Conservation (phyloP, 2,329 filamentous ascomycete genomes). For the Tolypocladium guangdongense region DNA sequence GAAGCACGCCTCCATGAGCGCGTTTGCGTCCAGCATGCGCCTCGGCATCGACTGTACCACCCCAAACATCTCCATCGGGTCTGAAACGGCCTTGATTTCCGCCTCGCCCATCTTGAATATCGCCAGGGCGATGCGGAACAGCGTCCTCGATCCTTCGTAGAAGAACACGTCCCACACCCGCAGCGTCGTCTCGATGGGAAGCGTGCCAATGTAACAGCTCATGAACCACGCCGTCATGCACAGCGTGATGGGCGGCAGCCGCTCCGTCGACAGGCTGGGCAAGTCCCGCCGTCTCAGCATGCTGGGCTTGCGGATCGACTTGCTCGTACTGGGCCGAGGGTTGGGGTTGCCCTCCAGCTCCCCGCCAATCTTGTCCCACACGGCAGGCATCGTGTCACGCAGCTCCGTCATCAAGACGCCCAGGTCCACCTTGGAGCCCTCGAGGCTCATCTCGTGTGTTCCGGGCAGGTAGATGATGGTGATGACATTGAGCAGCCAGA, state of each 20-base stretch:
- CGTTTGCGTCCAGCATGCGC: slow-evolving; percentile 69
- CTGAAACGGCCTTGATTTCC: slow-evolving; percentile 67
- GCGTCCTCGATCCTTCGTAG: slow-evolving; percentile 86
- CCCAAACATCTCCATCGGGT: slow-evolving; percentile 94
- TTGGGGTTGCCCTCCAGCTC: slow-evolving; percentile 49
- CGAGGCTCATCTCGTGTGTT: slow-evolving; percentile 81
- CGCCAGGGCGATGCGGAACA: slow-evolving; percentile 83
- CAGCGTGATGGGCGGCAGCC: slow-evolving; percentile 79
- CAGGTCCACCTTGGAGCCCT: slow-evolving; percentile 87
- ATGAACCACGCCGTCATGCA: slow-evolving; percentile 97
- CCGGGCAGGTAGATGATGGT: slow-evolving; percentile 81
- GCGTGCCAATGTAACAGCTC: slow-evolving; percentile 87
- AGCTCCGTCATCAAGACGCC: slow-evolving; percentile 85
- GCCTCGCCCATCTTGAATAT: slow-evolving; percentile 83
- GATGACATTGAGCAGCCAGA: slow-evolving; percentile 88
- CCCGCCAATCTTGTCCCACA: slow-evolving; percentile 82
- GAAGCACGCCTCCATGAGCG: slow-evolving; percentile 73
- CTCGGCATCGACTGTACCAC: slow-evolving; percentile 82
- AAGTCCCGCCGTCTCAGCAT: slow-evolving; percentile 28
- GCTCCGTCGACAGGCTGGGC: slow-evolving; percentile 30
- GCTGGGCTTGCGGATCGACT: slow-evolving; percentile 23
- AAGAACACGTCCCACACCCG: slow-evolving; percentile 95
- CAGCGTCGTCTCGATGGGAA: slow-evolving; percentile 84
- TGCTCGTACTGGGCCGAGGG: slow-evolving; percentile 22
- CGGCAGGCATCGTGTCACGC: slow-evolving; percentile 66